A percentile compares a stretch with the other conserved stretches of the same genome.
Evolutionary conservation across 345 rosid genomes (phyloP).

Genomic region (Eucalyptus marginata): DNA sequence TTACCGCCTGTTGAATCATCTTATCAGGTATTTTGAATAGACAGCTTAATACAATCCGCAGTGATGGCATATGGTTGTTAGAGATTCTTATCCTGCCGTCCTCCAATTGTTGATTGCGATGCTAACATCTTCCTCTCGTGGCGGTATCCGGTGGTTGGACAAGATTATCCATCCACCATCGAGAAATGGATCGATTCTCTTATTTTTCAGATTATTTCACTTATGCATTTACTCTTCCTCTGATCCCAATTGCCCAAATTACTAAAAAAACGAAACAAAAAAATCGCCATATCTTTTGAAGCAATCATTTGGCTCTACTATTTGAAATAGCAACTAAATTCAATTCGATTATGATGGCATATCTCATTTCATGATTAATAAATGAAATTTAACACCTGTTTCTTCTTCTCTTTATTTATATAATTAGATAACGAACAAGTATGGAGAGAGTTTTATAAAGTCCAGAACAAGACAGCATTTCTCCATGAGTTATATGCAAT

Average conservation of each 20-base stretch:
- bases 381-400: background rate
- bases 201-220: background rate
- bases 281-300: background rate
- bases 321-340: background rate
- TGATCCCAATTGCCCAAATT: background rate
- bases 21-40: background rate
- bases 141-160: background rate
- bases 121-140: background rate
- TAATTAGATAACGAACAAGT: background rate
- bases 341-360: background rate
- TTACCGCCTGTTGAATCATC: background rate
- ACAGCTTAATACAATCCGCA: background rate
- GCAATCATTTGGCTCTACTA: background rate
- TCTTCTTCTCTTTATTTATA: background rate
- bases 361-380: background rate
- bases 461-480: background rate
- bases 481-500: background rate
- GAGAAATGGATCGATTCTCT: background rate
- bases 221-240: background rate
- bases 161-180: background rate
- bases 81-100: background rate
- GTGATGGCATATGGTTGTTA: background rate
- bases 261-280: background rate
- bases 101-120: background rate
- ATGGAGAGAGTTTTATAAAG: background rate